Base-by-base conservation (phyloP, 306 rosid species). In the Trichosanthes cucumerina region DNA sequence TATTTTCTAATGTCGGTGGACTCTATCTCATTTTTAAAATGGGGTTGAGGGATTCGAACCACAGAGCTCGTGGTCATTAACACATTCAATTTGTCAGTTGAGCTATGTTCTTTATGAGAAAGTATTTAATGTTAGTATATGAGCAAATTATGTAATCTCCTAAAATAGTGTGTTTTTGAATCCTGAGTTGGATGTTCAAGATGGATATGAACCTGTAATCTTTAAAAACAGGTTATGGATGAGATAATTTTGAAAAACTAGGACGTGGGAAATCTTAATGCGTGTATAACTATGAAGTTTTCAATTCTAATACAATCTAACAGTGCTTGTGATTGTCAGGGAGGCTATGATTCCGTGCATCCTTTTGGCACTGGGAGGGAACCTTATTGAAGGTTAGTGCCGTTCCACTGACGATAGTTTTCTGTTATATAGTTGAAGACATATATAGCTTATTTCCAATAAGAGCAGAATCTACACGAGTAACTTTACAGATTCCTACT, bases 301-400 rank as follows among this genome's bases (percentile, higher is more conserved):
- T 18, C 26, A 34, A 28, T 39, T 36, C 18, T 49, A 58, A 15
- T 78, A 54, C 58, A 24, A 59, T 83, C 82, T 87, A 73, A 89
- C 57, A 79, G 56, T 80, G 60, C 38, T 78, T 84, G 56, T 84
- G 75, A 12, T 91, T 82, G 46, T 84, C 93, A 96, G 99, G 93
- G 98, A 88, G 80, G 99, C 99, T 65, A 96, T 96, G 99, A 91
- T 96, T 87, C 99, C 99, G 10, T 96, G 98, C 92, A 96, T 96
- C 85, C 88, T 96, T 75, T 83, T 96, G 90, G 99, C 99, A 44
- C 81, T 96, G 78, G 99, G 99, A 78, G 98, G 99, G 75, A 96
- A 91, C 88, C 98, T 96, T 78, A 81, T 96, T 13, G 92, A 96
- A 60, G 99, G 99, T 96, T 83, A 88, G 86, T 80, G 85, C 80